A percentile compares a stretch with the other conserved stretches of the same genome.
These are phyloP conservation scores for Fusarium praegraminearum DNA, from an alignment of 2,329 filamentous ascomycete genomes.

Conservation along the genomic window DNA sequence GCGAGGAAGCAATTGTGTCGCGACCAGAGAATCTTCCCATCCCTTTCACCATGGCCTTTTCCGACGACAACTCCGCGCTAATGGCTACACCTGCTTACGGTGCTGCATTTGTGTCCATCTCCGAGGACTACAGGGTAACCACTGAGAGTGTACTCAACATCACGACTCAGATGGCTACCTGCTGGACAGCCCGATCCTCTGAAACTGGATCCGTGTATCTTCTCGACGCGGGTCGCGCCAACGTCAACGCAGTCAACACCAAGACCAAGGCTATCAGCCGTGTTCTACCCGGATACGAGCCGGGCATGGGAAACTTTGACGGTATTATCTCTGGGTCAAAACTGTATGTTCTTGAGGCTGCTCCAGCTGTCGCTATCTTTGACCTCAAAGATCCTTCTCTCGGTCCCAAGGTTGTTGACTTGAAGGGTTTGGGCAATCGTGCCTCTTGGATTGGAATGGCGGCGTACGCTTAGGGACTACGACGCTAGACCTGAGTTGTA, in stretches of 20 bases:
- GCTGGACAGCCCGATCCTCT: slow-evolving; percentile 2
- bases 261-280: background rate
- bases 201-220: slow-evolving; percentile 1
- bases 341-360: background rate
- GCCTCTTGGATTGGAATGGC: slow-evolving; percentile 17
- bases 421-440: slow-evolving; percentile 1
- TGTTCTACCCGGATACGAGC: background rate
- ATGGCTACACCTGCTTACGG: slow-evolving; percentile 14
- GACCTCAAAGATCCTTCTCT: background rate
- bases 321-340: background rate
- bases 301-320: slow-evolving; percentile 12
- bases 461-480: background rate
- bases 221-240: background rate
- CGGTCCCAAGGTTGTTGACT: background rate
- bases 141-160: background rate
- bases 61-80: background rate
- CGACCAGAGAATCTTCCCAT: slow-evolving; percentile 8
- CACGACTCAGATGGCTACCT: background rate
- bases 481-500: rapidly evolving
- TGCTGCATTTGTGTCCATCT: slow-evolving; percentile 12
- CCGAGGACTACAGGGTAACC: background rate
- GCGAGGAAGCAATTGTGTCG: background rate
- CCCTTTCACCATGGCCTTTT: slow-evolving; percentile 7
- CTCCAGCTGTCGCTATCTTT: background rate
- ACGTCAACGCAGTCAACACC: background rate